Evolutionary conservation across 495 filamentous ascomycete species (phyloP), one percentile per base, ranked within the genome.

Genomic region (Copromyces sp.): DNA sequence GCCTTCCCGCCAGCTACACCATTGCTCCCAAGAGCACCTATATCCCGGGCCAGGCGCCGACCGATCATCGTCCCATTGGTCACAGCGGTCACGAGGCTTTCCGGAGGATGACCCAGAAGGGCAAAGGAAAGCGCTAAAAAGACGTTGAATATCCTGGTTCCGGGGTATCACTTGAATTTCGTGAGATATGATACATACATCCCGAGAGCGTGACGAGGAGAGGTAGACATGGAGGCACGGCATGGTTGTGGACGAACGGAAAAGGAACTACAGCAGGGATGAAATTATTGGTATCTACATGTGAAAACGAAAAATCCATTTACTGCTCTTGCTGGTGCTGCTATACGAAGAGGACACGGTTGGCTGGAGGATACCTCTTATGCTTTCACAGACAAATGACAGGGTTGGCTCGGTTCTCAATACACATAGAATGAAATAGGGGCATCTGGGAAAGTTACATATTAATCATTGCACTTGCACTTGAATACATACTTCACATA

Each of bases 61-160:
- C 80, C 12, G 79, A 84, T 47, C 77, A 80, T 61, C 87, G 89
- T 75, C 91, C 91, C 6, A 83, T 93, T 77, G 93, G 93, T 39
- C 86, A 90, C 47, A 88, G 87, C 73, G 92, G 92, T 69, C 87
- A 92, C 78, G 92, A 94, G 76, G 91, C 92, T 32, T 95, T 96
- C 84, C 87, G 91, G 76, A 90, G 87, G 82, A 92, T 96, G 88
- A 92, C 90, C 74, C 87, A 88, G 76, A 91, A 90, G 81, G 88
- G 91, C 79, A 88, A 86, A 77, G 85, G 82, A 77, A 89, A 87
- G 80, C 77, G 77, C 32, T 78, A 68, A 47, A 68, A 83, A 9
- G 17, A 17, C 12, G 14, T 4, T 4, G 17, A 8, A 17, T 37
- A 65, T 65, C 53, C 7, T 65, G 29, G 84, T 14, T 68, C 35